Percentiles rank a stretch among this genome's conserved stretches.
Evolutionary conservation across 495 filamentous ascomycete genomes (phyloP).

Genomic region (Delitschia confertaspora): DNA sequence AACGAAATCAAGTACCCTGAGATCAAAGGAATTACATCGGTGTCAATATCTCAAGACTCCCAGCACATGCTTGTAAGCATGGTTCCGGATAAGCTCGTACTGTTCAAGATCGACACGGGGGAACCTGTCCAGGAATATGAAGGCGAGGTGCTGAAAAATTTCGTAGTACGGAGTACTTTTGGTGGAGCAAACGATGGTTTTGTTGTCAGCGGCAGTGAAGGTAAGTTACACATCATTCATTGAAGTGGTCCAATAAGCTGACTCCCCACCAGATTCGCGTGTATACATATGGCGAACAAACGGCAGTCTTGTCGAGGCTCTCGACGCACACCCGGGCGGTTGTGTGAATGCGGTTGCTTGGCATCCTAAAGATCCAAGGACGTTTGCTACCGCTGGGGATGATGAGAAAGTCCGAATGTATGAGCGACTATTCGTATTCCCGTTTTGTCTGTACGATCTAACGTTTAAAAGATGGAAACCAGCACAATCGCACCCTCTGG

Average conservation of each 20-base stretch:
- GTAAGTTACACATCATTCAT: conserved; percentile 38
- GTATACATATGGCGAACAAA: conserved; percentile 85
- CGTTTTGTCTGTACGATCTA: not conserved
- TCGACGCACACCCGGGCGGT: conserved; percentile 64
- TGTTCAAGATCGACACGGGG: conserved; percentile 67
- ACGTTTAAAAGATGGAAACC: conserved; percentile 2
- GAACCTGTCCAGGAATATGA: conserved; percentile 62
- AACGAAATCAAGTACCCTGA: conserved; percentile 46
- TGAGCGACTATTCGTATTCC: not conserved
- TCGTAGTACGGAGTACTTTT: conserved; percentile 70
- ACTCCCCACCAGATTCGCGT: conserved; percentile 47
- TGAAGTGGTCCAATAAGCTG: not conserved
- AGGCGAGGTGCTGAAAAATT: conserved; percentile 62
- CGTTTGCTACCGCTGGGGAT: conserved; percentile 90
- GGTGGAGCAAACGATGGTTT: conserved; percentile 89
- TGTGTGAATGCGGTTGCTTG: conserved; percentile 87
- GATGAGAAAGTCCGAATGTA: conserved; percentile 83
- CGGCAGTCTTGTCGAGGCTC: conserved; percentile 60
- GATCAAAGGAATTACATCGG: conserved; percentile 68
- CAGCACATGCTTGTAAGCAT: conserved; percentile 74
- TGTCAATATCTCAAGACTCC: conserved; percentile 74
- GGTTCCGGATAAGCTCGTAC: conserved; percentile 59
- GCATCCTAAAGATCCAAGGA: conserved; percentile 71
- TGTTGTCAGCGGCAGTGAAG: conserved; percentile 84
- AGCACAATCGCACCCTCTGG: not conserved